Evolutionary conservation across 1,284 basidiomycete species (phyloP), one percentile per base, ranked within the genome.

Genomic region (Malassezia sympodialis): DNA sequence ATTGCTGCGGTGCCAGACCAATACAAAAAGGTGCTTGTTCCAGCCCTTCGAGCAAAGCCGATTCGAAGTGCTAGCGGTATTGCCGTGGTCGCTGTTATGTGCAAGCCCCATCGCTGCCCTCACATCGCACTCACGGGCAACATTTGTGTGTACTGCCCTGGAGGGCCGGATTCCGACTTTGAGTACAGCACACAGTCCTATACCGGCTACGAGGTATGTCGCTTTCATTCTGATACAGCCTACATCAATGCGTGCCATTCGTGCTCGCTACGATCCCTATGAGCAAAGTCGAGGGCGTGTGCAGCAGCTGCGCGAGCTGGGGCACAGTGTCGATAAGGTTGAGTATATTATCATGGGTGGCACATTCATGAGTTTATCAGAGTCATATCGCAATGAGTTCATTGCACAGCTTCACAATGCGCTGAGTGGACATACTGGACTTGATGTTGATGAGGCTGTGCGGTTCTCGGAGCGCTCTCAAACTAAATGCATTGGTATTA

Each of bases 121-220:
- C 94, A 99, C 77, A 98, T 99, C 57, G 94, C 94, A 6, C 93
- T 99, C 86, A 99, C 94, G 0, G 94, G 94, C n/a, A 96, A 98
- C 72, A 96, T 99, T 49, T 98, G 94, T 77, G 93, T 98, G 84
- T 98, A 99, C 76, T 99, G 94, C 73, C 94, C 94, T 12, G 94
- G 94, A 51, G 94, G 94, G 8, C 94, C 94, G 4, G 94, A 99
- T 76, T 96, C 93, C 0, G 94, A 99, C 76, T 99, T 99, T 68
- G 94, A 99, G 76, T 99, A 99, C 76, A 96, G 90, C 67, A 99
- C 94, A 1, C 93, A 76, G 76, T 91, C 88, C 63, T 96, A 96
- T 71, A 94, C 90, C 2, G 90, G 90, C 3, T 96, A 96, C 70
- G 90, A 51, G 27, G 41, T 43, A 43, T 12, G 41, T 17, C 15